These are phyloP conservation scores for Sherardia arvensis DNA, from an alignment of 257 asterid species.

Conservation along the genomic window DNA sequence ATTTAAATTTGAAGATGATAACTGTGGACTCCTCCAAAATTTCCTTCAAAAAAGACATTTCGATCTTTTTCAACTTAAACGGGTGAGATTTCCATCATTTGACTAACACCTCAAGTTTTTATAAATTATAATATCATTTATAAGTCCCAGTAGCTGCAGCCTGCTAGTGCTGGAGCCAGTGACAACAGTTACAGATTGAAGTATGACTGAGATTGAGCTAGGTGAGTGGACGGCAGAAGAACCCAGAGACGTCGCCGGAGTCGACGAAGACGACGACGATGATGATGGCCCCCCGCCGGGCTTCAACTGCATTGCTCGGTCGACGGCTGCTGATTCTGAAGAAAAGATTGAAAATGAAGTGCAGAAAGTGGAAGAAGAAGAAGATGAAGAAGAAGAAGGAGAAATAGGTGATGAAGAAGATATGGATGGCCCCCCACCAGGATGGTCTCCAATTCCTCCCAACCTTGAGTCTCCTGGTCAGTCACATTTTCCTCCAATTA, in stretches of 20 bases:
- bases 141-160: too few species aligned
- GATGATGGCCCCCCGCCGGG: conserved; percentile 95
- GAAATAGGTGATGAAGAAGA: conserved; percentile 16
- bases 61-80: too few species aligned
- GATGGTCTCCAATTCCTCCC: conserved; percentile 39
- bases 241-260: background rate
- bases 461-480: conserved; percentile 17
- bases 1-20: too few species aligned
- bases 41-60: too few species aligned
- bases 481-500: background rate
- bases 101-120: too few species aligned
- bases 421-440: conserved; percentile 77
- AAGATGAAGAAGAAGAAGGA: background rate
- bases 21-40: too few species aligned
- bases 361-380: conserved; percentile 14
- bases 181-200: background rate
- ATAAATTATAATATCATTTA: too few species aligned
- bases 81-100: too few species aligned
- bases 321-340: background rate
- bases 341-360: background rate
- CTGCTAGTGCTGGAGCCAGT: too few species aligned
- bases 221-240: conserved; percentile 1
- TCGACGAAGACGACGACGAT: conserved; percentile 30
- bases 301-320: conserved; percentile 33
- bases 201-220: background rate